phyloP scores from a whole-genome alignment of 164 flowering plant species.

The Magnolia kwangsiensis region DNA sequence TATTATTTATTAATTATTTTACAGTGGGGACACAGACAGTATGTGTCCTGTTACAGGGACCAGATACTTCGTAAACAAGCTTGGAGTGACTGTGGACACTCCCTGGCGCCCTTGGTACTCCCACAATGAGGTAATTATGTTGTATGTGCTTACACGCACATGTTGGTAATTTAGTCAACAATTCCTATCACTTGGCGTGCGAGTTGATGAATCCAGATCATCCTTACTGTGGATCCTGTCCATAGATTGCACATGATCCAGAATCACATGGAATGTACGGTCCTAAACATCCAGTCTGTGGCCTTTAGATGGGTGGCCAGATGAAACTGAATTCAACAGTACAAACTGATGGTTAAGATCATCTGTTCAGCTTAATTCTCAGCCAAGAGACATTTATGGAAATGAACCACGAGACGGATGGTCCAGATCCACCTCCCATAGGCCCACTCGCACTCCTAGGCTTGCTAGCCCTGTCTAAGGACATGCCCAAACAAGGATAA shows the following conservation, averaged over 20 bases:
- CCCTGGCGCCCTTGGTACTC: conserved; percentile 35
- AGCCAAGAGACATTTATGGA: neutral
- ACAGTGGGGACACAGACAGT: conserved; percentile 34
- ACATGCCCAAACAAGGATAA: neutral
- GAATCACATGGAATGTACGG: neutral
- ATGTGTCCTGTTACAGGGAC: conserved; percentile 29
- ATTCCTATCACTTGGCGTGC: no score
- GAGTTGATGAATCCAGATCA: no score
- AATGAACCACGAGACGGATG: neutral
- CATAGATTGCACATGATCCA: neutral
- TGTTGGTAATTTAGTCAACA: no score
- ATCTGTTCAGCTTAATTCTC: neutral
- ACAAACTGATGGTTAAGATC: neutral
- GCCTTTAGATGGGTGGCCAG: no score
- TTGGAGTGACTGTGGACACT: conserved; percentile 18
- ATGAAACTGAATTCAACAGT: neutral
- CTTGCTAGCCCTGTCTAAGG: neutral
- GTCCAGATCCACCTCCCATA: no score
- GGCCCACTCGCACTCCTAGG: neutral
- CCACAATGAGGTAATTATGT: conserved; percentile 20
- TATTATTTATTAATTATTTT: neutral
- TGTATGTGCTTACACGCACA: no score
- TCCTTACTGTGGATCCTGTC: neutral
- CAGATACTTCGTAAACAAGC: conserved; percentile 21
- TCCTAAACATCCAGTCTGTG: no score